Percentiles rank a stretch among this genome's conserved stretches.
Evolutionary conservation across 2,329 filamentous ascomycete genomes (phyloP).

Genomic region (Ceratocystis albifundus): DNA sequence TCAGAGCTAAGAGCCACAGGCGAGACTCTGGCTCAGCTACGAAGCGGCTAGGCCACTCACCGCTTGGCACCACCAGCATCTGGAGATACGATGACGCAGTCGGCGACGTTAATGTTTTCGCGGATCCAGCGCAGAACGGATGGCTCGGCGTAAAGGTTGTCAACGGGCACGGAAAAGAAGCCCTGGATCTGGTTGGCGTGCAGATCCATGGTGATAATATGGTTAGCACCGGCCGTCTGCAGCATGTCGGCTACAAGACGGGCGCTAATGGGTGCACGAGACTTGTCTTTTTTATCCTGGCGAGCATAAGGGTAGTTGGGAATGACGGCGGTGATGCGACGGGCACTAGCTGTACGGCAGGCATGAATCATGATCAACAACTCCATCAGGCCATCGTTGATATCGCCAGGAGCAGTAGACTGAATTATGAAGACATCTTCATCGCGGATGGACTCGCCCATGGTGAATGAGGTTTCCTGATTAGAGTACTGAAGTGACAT

Average conservation of each 20-base stretch:
- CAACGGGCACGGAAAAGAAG: conserved; percentile 73
- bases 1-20: no score
- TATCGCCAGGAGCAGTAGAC: conserved; percentile 86
- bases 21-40: no score
- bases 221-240: conserved; percentile 62
- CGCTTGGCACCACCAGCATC: conserved; percentile 92
- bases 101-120: conserved; percentile 67
- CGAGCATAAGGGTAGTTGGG: conserved; percentile 94
- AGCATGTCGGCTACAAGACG: conserved; percentile 97
- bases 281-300: conserved; percentile 94
- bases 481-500: conserved; percentile 77
- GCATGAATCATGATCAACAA: conserved; percentile 97
- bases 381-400: conserved; percentile 98
- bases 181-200: conserved; percentile 91
- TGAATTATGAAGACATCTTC: conserved; percentile 96
- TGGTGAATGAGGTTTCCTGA: conserved; percentile 80
- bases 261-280: conserved; percentile 87
- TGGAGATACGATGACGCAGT: conserved; percentile 87
- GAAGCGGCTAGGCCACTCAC: conserved; percentile 10
- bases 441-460: conserved; percentile 90
- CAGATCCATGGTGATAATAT: conserved; percentile 86
- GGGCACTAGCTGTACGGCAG: conserved; percentile 55
- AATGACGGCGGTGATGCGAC: conserved; percentile 87
- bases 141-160: conserved; percentile 85
- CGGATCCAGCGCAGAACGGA: conserved; percentile 85